Evolutionary conservation across 192 early-diverging fungal genomes (phyloP), one percentile per base, ranked within the genome.

Genomic region (Coemansia sp.): DNA sequence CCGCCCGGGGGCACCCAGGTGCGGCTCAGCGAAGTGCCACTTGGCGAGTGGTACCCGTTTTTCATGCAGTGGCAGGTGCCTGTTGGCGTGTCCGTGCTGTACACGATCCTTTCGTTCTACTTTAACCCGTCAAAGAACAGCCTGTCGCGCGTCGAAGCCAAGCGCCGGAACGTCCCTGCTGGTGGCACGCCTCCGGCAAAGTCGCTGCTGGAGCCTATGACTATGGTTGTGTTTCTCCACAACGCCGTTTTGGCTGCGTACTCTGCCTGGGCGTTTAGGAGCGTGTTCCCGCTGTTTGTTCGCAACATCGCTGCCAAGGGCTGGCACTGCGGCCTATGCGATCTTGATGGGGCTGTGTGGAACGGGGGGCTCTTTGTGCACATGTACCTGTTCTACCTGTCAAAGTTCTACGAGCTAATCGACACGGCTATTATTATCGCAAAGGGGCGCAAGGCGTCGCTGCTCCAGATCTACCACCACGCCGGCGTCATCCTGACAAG

Each of bases 401-500:
- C 89, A 67, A 92, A 92, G 80, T 90, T 84, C 72, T 94, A 92
- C 76, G 92, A 94, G 76, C 83, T 94, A 28, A 73, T 94, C 43
- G 92, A 94, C 61, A 92, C 92, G 43, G 83, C 85, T 58, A 92
- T 94, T 65, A 89, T 94, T 62, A 78, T 94, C 36, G 24, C 88
- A 24, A 93, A 94, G 72, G 91, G 90, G 5, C 73, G 73, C 59
- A 59, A 51, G 46, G 89, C 90, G 0, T 91, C 89, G 20, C 83
- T 92, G 14, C 80, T 94, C 43, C 91, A 94, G 83, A 89, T 88
- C 40, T 94, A 92, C 82, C 93, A 94, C 73, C 93, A 93, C 68
- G 87, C 91, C 7, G 91, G 91, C 39, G 89, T 91, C 35, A 94
- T 94, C 69, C 71, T 92, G 70, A 86, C 88, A 45, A 93, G 91